A percentile compares a stretch with the other conserved stretches of the same genome.
phyloP scores from a whole-genome alignment of 768 basidiomycete species.

The Podaxis carcinomalis region DNA sequence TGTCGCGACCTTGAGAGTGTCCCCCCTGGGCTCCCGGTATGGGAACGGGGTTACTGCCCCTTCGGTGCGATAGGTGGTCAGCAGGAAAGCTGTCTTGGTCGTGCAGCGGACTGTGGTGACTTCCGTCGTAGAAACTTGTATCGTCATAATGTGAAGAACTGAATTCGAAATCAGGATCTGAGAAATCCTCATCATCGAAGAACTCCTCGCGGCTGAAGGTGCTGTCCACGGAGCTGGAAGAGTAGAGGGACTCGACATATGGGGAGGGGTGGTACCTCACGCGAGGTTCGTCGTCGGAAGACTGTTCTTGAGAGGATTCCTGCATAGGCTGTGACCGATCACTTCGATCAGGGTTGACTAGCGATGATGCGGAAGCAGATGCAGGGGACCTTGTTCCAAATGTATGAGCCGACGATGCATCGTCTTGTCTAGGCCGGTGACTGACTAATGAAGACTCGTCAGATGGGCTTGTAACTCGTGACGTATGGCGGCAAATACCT shows the following conservation, averaged over 20 bases:
- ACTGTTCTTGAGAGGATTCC: neutral
- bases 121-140: slow-evolving; percentile 22
- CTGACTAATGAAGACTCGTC: neutral
- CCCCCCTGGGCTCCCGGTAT: slow-evolving; percentile 38
- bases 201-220: slow-evolving; percentile 26
- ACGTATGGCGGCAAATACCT: slow-evolving; percentile 26
- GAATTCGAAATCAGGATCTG: slow-evolving; percentile 34
- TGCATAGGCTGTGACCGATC: neutral
- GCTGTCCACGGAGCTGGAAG: slow-evolving; percentile 20
- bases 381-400: slow-evolving; percentile 40
- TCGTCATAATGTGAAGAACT: slow-evolving; percentile 32
- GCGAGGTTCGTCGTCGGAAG: slow-evolving; percentile 17
- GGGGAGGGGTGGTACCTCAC: slow-evolving; percentile 26
- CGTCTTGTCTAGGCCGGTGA: slow-evolving; percentile 19
- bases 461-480: slow-evolving; percentile 17
- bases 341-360: slow-evolving; percentile 29
- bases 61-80: slow-evolving; percentile 23
- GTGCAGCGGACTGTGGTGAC: slow-evolving; percentile 8
- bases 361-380: slow-evolving; percentile 42
- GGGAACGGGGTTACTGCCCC: slow-evolving; percentile 59
- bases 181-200: slow-evolving; percentile 37
- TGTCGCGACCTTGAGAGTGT: slow-evolving; percentile 31
- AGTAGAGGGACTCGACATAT: slow-evolving; percentile 17
- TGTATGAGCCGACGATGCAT: slow-evolving; percentile 45
- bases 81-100: slow-evolving; percentile 17